Evolutionary conservation across 345 rosid genomes (phyloP).

Genomic region (Moringa oleifera): DNA sequence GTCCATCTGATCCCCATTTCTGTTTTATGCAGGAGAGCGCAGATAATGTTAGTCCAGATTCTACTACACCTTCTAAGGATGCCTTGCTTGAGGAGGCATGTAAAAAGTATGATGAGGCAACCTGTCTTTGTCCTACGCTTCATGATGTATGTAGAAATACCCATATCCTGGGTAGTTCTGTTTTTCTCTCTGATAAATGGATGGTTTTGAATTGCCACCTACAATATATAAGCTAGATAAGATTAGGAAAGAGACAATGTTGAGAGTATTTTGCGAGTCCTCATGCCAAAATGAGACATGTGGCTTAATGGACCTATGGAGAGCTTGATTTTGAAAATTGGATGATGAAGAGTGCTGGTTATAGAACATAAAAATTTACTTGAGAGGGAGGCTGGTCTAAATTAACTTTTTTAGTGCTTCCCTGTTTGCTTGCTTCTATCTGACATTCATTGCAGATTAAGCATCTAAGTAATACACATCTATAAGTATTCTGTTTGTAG

Average conservation of each 20-base stretch:
- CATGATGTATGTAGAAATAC: constrained; percentile 67
- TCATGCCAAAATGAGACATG: not conserved
- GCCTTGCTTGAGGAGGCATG: constrained; percentile 97
- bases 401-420: not conserved
- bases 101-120: constrained; percentile 93
- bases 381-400: not conserved
- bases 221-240: constrained; percentile 5
- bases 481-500: not conserved
- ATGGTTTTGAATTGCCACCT: not conserved
- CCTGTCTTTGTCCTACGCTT: constrained; percentile 81
- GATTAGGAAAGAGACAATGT: not conserved
- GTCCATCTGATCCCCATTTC: constrained; percentile 15
- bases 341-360: not conserved
- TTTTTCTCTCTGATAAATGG: not conserved
- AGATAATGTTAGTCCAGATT: constrained; percentile 82
- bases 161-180: constrained; percentile 6
- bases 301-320: too few relatives aligned
- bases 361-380: not conserved
- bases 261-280: not conserved
- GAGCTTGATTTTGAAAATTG: too few relatives aligned
- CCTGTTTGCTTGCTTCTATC: not conserved
- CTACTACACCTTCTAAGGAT: constrained; percentile 94
- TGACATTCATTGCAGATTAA: too few relatives aligned
- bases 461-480: too few relatives aligned
- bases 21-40: constrained; percentile 87